These are phyloP conservation scores for Cercospora zeina DNA, from an alignment of 2,329 filamentous ascomycete species.

Conservation along the genomic window DNA sequence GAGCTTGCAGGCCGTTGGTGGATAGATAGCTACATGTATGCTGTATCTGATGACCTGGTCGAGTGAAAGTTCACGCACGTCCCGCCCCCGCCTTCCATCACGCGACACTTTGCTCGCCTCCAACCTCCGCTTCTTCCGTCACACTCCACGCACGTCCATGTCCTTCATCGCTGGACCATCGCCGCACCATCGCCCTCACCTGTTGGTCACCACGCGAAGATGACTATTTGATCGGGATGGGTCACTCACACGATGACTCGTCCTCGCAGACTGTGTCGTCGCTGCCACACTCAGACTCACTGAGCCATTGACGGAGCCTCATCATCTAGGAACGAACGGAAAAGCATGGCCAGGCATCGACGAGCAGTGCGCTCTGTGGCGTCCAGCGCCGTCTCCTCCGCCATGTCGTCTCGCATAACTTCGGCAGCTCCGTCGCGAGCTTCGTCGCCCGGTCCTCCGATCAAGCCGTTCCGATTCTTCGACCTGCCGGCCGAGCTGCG, in stretches of 20 bases:
- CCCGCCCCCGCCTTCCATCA: too few relatives aligned
- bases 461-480: slow-evolving; percentile 62
- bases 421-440: slow-evolving; percentile 33
- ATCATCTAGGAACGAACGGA: background rate
- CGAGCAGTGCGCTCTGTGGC: slow-evolving; percentile 23
- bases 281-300: slow-evolving; percentile 14
- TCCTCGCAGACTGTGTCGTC: slow-evolving; percentile 2
- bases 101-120: background rate
- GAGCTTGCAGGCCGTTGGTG: slow-evolving; percentile 56
- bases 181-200: too few relatives aligned
- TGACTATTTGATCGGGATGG: slow-evolving; percentile 44
- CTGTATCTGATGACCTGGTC: background rate
- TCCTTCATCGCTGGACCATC: too few relatives aligned
- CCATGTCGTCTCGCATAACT: slow-evolving; percentile 29
- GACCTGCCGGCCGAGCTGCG: slow-evolving; percentile 69
- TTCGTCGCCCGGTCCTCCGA: slow-evolving; percentile 29
- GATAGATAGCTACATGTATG: background rate
- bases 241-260: slow-evolving; percentile 40
- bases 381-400: slow-evolving; percentile 31
- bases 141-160: too few relatives aligned
- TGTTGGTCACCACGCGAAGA: slow-evolving; percentile 34
- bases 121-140: background rate
- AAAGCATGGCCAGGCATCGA: slow-evolving; percentile 31
- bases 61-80: too few relatives aligned
- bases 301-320: background rate